A percentile compares a stretch with the other conserved stretches of the same genome.
Conservation (phyloP, 805 yeast species). For the Scheffersomyces coipomensis region DNA sequence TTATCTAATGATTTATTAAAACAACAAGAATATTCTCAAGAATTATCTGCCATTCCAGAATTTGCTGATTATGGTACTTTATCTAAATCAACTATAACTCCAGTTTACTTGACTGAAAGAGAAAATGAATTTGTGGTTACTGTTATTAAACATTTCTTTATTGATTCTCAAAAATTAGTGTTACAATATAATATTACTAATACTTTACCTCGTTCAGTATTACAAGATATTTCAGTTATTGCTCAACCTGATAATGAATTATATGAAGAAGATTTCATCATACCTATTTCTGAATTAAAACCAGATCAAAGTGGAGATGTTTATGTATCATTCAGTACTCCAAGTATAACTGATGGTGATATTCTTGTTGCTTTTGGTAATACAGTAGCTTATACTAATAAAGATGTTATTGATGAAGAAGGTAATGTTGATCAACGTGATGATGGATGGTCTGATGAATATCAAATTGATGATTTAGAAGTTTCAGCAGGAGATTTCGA, state of each 20-base stretch:
- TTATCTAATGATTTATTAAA: slow-evolving; percentile 31
- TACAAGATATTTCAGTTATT: slow-evolving; percentile 73
- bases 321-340: slow-evolving; percentile 72
- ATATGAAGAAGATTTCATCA: slow-evolving; percentile 65
- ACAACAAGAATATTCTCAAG: slow-evolving; percentile 70
- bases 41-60: slow-evolving; percentile 69
- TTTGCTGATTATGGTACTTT: slow-evolving; percentile 71
- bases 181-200: slow-evolving; percentile 82
- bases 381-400: slow-evolving; percentile 69
- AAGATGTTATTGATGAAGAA: slow-evolving; percentile 75
- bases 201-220: slow-evolving; percentile 74
- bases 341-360: slow-evolving; percentile 39
- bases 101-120: slow-evolving; percentile 74
- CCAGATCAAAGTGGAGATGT: slow-evolving; percentile 74
- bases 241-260: slow-evolving; percentile 61
- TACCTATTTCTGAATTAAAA: slow-evolving; percentile 68
- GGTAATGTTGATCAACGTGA: slow-evolving; percentile 62
- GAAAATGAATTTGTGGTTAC: slow-evolving; percentile 92
- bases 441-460: slow-evolving; percentile 91
- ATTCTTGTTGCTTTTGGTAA: slow-evolving; percentile 52
- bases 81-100: slow-evolving; percentile 63
- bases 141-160: slow-evolving; percentile 79
- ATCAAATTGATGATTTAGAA: slow-evolving; percentile 79
- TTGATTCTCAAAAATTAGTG: slow-evolving; percentile 62
- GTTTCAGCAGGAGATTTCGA: slow-evolving; percentile 80